Percentiles rank a stretch among this genome's conserved stretches.
Evolutionary conservation across 805 yeast species (phyloP).

Genomic region (Teunomyces tritomae): DNA sequence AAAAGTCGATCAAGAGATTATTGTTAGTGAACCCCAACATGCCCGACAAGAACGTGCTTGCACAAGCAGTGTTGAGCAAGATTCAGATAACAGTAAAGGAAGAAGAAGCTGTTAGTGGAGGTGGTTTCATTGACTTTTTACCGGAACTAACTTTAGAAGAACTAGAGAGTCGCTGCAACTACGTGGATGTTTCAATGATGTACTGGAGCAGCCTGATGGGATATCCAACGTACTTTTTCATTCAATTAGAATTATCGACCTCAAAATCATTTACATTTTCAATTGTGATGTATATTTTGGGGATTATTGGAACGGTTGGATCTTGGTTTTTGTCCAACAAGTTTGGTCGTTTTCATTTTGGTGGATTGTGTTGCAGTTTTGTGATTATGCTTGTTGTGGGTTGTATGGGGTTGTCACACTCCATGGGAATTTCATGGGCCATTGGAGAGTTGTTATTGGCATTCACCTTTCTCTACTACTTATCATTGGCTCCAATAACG

Average conservation of each 20-base stretch:
- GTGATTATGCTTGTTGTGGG: slow-evolving; percentile 43
- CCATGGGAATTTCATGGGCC: slow-evolving; percentile 37
- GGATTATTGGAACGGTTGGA: slow-evolving; percentile 41
- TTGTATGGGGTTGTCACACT: slow-evolving; percentile 28
- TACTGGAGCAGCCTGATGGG: slow-evolving; percentile 48
- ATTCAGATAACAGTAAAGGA: slow-evolving; percentile 46
- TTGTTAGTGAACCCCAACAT: slow-evolving; percentile 28
- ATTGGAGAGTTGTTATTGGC: slow-evolving; percentile 46
- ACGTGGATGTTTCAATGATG: slow-evolving; percentile 46
- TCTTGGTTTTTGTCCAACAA: slow-evolving; percentile 44
- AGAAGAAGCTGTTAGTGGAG: slow-evolving; percentile 23
- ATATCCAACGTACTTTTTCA: slow-evolving; percentile 50
- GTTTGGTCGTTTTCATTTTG: slow-evolving; percentile 40
- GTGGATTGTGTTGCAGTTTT: slow-evolving; percentile 35
- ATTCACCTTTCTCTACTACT: slow-evolving; percentile 45
- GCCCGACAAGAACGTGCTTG: slow-evolving; percentile 33
- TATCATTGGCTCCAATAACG: slow-evolving; percentile 38
- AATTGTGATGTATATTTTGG: slow-evolving; percentile 45
- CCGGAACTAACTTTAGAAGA: slow-evolving; percentile 45
- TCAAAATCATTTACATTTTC: slow-evolving; percentile 46
- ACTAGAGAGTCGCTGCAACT: slow-evolving; percentile 47
- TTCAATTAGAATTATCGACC: slow-evolving; percentile 47
- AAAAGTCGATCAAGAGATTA: slow-evolving; percentile 34
- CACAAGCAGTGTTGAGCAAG: slow-evolving; percentile 41
- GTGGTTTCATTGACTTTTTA: slow-evolving; percentile 42